Percentiles rank a stretch among this genome's conserved stretches.
These are phyloP conservation scores for Ganoderma boninense DNA, from an alignment of 1,284 basidiomycete genomes.

Conservation along the genomic window DNA sequence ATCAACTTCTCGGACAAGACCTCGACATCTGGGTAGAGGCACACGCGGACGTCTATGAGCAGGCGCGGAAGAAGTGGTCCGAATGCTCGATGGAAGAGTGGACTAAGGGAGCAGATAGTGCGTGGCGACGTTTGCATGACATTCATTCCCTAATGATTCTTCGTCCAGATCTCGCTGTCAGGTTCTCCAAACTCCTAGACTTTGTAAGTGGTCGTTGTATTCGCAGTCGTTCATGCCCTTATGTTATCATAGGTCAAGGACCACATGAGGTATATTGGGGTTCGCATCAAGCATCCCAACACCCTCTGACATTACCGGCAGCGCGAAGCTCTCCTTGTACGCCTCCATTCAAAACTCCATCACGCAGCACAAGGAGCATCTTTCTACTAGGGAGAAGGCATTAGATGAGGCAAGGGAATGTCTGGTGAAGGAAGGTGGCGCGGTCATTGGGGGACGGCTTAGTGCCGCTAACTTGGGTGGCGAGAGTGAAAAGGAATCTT, in stretches of 20 bases:
- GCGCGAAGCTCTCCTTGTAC: constrained; percentile 38
- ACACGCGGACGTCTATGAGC: constrained; percentile 37
- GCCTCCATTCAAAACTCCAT: constrained; percentile 34
- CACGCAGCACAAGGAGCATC: constrained; percentile 32
- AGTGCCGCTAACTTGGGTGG: neutral
- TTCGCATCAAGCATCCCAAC: neutral
- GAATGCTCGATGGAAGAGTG: constrained; percentile 44
- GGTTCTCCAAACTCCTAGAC: constrained; percentile 39
- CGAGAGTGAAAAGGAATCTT: neutral
- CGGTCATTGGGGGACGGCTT: constrained; percentile 32
- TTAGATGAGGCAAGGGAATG: constrained; percentile 36
- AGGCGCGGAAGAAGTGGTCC: constrained; percentile 41
- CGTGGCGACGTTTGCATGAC: neutral
- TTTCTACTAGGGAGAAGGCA: constrained; percentile 33
- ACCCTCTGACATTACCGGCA: constrained; percentile 8
- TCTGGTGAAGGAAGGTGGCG: constrained; percentile 38
- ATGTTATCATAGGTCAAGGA: constrained; percentile 38
- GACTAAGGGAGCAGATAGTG: constrained; percentile 42
- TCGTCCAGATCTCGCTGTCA: constrained; percentile 32
- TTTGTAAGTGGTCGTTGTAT: constrained; percentile 32
- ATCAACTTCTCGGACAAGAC: constrained; percentile 38
- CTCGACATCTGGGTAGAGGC: constrained; percentile 36
- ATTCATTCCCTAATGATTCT: neutral
- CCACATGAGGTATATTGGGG: constrained; percentile 39
- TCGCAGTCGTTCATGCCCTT: neutral